Evolutionary conservation across 225 moss, liverwort and hornwort species (phyloP), one percentile per base, ranked within the genome.

Genomic region (Marchantia polymorpha): DNA sequence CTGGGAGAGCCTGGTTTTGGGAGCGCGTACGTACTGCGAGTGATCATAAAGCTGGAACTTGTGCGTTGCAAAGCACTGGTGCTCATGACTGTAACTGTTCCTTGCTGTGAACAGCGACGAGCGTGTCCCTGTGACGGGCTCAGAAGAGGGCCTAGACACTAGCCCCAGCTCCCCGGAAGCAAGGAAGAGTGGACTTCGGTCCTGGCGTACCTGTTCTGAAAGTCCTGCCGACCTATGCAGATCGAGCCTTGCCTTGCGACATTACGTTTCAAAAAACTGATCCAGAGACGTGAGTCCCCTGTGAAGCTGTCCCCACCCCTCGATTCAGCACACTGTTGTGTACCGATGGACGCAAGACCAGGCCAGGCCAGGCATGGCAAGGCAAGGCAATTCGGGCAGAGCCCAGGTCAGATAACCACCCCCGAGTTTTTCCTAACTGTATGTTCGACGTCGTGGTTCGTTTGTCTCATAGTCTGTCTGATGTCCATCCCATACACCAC

Each of bases 161-260:
- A 67, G 67, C 65, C 65, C 12, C 67, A 67, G 67, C 25, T 67
- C 67, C 13, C 67, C 12, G 67, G 25, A 67, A 30, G 30, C 5
- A 67, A 67, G 13, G 12, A 65, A 67, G 67, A 67, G 30, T 67
- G 30, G 67, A 67, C 31, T 67, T 67, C 67, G 67, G 67, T 67
- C 67, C 67, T 31, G 67, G 67, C 67, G 12, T 67, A 67, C 30
- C 67, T 67, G 30, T 31, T 30, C 29, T 67, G 29, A 67, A 29
- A 67, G 15, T 67, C 31, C 67, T 30, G 67, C 67, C 30, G 67
- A 67, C 30, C 67, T 65, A 27, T 65, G 25, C 30, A 30, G 29
- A 31, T 65, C 67, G 11, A 30, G 67, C 27, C 67, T 12, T 30
- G 67, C 30, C 29, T 30, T 67, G 67, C 67, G 30, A 30, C 67